Percentiles rank a stretch among this genome's conserved stretches.
phyloP scores from a whole-genome alignment of 2,329 filamentous ascomycete genomes.

The Sporothrix protearum region DNA sequence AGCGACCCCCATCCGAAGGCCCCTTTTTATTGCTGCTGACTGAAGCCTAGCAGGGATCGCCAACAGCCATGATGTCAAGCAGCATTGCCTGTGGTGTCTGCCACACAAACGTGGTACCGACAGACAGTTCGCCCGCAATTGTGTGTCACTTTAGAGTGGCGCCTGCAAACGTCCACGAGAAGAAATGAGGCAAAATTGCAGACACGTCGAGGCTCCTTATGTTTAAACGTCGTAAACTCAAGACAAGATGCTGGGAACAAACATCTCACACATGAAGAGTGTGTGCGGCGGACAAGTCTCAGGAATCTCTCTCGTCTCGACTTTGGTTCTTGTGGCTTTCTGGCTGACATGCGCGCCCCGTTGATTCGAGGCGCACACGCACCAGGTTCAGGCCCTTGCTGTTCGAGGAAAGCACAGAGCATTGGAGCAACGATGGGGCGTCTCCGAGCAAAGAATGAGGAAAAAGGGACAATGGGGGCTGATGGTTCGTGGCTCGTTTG shows the following conservation, averaged over 20 bases:
- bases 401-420: neutral
- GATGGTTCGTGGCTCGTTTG: neutral
- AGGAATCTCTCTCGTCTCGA: neutral
- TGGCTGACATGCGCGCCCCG: constrained; percentile 6
- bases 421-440: neutral
- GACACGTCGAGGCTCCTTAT: neutral
- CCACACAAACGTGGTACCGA: neutral
- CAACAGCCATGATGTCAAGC: neutral
- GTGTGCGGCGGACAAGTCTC: neutral
- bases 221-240: neutral
- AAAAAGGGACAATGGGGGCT: neutral
- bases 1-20: neutral
- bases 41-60: neutral
- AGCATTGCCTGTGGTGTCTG: neutral
- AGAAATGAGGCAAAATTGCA: neutral
- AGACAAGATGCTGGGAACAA: neutral
- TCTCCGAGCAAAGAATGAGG: neutral
- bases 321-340: neutral
- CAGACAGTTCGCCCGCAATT: neutral
- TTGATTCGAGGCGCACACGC: neutral
- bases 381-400: neutral
- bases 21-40: neutral
- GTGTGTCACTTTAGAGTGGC: neutral
- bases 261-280: neutral
- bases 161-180: neutral